Percentiles rank a stretch among this genome's conserved stretches.
phyloP scores from a whole-genome alignment of 1,284 basidiomycete species.

The Malassezia obtusa region DNA sequence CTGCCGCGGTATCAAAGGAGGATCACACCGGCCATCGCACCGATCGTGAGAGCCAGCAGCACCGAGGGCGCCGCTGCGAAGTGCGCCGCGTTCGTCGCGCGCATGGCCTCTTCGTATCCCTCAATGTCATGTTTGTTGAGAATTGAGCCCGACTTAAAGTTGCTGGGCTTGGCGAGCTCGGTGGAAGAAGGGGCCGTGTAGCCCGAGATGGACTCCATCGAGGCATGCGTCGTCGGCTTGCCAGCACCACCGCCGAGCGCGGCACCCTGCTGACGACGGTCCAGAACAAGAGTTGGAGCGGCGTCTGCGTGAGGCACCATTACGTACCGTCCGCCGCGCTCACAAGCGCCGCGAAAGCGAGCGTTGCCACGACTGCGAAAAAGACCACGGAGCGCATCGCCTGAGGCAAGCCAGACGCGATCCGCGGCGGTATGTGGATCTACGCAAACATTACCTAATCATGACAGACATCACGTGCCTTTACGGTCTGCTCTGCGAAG shows the following conservation, averaged over 20 bases:
- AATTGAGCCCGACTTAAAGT: slow-evolving; percentile 25
- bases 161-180: slow-evolving; percentile 16
- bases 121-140: slow-evolving; percentile 20
- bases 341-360: background rate
- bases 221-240: slow-evolving; percentile 20
- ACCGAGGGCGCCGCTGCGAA: background rate
- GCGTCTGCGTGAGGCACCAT: background rate
- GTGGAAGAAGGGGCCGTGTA: slow-evolving; percentile 26
- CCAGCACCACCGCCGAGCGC: slow-evolving; percentile 32
- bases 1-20: background rate
- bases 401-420: background rate
- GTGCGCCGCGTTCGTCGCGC: background rate
- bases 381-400: background rate
- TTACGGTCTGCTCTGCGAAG: slow-evolving; percentile 1
- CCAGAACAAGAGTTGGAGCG: slow-evolving; percentile 7
- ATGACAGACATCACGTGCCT: background rate
- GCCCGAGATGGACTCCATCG: slow-evolving; percentile 29
- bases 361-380: background rate
- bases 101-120: slow-evolving; percentile 23
- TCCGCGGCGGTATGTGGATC: no score
- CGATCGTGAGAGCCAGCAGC: background rate
- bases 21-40: background rate
- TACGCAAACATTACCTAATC: background rate
- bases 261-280: slow-evolving; percentile 24
- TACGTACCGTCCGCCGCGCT: background rate